Evolutionary conservation across 2,329 filamentous ascomycete genomes (phyloP).

Genomic region (Trichoderma gracile): DNA sequence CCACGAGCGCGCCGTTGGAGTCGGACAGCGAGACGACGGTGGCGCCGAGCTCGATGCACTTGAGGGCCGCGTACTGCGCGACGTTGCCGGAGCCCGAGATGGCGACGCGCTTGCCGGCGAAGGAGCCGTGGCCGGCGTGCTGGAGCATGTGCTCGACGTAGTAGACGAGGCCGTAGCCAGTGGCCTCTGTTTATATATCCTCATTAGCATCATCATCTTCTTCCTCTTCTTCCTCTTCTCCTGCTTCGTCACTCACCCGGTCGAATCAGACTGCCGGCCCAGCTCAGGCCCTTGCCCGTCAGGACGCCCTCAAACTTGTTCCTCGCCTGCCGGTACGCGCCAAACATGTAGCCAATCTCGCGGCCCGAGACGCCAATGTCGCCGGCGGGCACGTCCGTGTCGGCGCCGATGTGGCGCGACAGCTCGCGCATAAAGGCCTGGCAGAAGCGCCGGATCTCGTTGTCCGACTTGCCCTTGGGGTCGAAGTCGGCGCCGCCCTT

Average conservation of each 20-base stretch:
- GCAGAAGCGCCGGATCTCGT: conserved; percentile 97
- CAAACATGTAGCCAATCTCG: conserved; percentile 94
- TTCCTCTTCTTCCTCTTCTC: background rate
- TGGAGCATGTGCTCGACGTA: conserved; percentile 95
- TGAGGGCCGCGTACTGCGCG: conserved; percentile 94
- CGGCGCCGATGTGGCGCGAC: conserved; percentile 90
- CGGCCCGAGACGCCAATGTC: conserved; percentile 92
- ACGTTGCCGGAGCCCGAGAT: conserved; percentile 98
- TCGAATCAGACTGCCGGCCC: conserved; percentile 92
- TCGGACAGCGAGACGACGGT: conserved; percentile 92
- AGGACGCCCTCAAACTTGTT: conserved; percentile 96
- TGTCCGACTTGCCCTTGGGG: conserved; percentile 97
- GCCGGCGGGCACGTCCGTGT: conserved; percentile 94
- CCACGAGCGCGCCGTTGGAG: conserved; percentile 81
- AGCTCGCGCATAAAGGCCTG: conserved; percentile 95
- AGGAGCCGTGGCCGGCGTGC: conserved; percentile 82
- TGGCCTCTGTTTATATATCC: conserved; percentile 65
- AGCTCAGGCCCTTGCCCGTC: conserved; percentile 90
- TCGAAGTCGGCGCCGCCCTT: conserved; percentile 99
- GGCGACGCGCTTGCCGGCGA: conserved; percentile 88
- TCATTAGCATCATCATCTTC: background rate
- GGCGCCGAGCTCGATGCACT: conserved; percentile 92
- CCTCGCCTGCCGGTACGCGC: conserved; percentile 82
- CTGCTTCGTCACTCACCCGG: conserved; percentile 55
- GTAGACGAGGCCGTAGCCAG: conserved; percentile 94